Evolutionary conservation across 768 basidiomycete genomes (phyloP).

Genomic region (Melanogaster broomeanus): DNA sequence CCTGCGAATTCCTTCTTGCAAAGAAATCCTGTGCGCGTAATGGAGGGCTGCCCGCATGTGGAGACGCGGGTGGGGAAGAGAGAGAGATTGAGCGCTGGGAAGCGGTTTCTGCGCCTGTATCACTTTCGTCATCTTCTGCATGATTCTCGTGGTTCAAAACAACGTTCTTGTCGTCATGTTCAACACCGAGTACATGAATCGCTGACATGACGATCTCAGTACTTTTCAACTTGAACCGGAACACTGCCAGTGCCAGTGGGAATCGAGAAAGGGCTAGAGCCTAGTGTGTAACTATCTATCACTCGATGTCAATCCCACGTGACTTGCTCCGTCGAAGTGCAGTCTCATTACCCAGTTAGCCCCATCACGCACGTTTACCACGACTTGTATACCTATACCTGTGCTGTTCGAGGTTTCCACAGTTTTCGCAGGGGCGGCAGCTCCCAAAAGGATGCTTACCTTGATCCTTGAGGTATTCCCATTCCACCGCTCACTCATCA

Average conservation of each 20-base stretch:
- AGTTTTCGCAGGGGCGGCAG: conserved; percentile 4
- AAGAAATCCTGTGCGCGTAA: conserved; percentile 29
- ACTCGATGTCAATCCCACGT: conserved; percentile 17
- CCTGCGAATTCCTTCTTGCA: conserved; percentile 44
- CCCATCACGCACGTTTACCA: not conserved
- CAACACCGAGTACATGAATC: not conserved
- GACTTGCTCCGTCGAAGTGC: too few species aligned
- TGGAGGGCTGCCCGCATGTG: conserved; percentile 32
- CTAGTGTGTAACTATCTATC: too few species aligned
- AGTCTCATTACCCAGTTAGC: too few species aligned
- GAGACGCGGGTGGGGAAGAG: conserved; percentile 62
- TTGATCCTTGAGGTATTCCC: not conserved
- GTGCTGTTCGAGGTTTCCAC: not conserved
- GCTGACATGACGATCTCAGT: conserved; percentile 10
- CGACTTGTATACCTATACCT: not conserved
- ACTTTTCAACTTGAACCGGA: not conserved
- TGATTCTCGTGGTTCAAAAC: conserved; percentile 5
- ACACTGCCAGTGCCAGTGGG: too few species aligned
- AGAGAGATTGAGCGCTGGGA: conserved; percentile 79
- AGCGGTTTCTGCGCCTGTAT: conserved; percentile 72
- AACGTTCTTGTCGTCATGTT: conserved; percentile 2
- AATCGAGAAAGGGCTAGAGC: too few species aligned
- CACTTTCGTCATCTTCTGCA: conserved; percentile 40
- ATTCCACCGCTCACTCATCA: conserved; percentile 3
- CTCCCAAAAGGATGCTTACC: not conserved